Evolutionary conservation across 225 moss, liverwort and hornwort species (phyloP).

Genomic region (Straminergon stramineum): DNA sequence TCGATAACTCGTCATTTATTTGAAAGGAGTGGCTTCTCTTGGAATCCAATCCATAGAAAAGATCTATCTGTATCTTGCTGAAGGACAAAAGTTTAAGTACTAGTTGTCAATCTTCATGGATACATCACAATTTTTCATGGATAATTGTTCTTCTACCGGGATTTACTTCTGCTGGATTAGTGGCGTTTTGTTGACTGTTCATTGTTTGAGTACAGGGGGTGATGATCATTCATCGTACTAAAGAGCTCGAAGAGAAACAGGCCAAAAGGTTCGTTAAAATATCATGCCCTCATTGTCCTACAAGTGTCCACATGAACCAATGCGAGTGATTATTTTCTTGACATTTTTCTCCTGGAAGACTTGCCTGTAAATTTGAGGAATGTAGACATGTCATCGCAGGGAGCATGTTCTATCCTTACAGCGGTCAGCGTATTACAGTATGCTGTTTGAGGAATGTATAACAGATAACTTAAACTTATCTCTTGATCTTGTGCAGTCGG

Average conservation of each 20-base stretch:
- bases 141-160: not conserved
- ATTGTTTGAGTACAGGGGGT: constrained; percentile 65
- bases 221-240: constrained; percentile 88
- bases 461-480: not conserved
- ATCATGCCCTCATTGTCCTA: not conserved
- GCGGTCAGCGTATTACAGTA: not conserved
- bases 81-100: not conserved
- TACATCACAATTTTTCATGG: not conserved
- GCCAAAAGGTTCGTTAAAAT: constrained; percentile 65
- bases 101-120: not conserved
- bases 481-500: constrained; percentile 58
- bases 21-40: not conserved
- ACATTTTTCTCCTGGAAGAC: not conserved
- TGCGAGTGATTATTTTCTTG: not conserved
- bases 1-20: not conserved
- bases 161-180: not conserved
- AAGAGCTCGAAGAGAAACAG: constrained; percentile 96
- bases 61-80: not conserved
- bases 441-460: not conserved
- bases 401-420: not conserved
- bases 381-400: not conserved
- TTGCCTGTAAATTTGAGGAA: not conserved
- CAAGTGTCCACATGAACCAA: not conserved
- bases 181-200: not conserved
- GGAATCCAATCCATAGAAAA: not conserved